Evolutionary conservation across 352 stramenopile species (phyloP), one percentile per base, ranked within the genome.

Genomic region (Pythium grandisporangium): DNA sequence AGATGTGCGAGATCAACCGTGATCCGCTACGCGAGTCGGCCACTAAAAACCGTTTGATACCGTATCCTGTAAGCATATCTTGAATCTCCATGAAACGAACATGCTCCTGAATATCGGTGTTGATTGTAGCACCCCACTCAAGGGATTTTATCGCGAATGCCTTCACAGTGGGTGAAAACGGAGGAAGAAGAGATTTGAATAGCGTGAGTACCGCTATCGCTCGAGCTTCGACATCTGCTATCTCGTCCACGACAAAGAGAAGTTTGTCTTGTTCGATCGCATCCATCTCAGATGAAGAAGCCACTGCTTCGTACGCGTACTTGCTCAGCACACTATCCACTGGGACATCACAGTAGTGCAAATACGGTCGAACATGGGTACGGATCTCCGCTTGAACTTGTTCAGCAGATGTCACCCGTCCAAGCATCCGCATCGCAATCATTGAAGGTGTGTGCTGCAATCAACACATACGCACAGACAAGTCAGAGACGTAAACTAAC

Each of bases 351-450:
- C 57, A 81, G 24, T 68, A 68, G 4, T 17, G 23, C 11, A 85
- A 61, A 29, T 85, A 88, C 16, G 45, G 58, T 21, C 42, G 44
- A 2, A 77, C 62, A 30, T 88, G 72, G 12, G 53, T 25, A 8
- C 62, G 34, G 16, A 85, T 61, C 41, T 70, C 67, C 3, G 41
- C 33, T 23, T 30, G 37, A 12, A 84, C 45, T 20, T 40, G 50
- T 3, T 66, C 61, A 2, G 66, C 42, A 2, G 68, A 63, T 6
- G 48, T 38, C 5, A 61, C 55, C 14, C 75, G 75, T 47, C 81
- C 72, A 11, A 88, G 48, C 65, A 88, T 84, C 34, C 70, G 79
- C 75, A 84, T 80, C 5, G 72, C 75, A 34, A 88, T 88, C 16
- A 67, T 72, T 20, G 57, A 47, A 2, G 75, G 65, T 0, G 70